Base-by-base conservation (phyloP, 1,284 basidiomycete genomes). In the Abortiporus biennis region DNA sequence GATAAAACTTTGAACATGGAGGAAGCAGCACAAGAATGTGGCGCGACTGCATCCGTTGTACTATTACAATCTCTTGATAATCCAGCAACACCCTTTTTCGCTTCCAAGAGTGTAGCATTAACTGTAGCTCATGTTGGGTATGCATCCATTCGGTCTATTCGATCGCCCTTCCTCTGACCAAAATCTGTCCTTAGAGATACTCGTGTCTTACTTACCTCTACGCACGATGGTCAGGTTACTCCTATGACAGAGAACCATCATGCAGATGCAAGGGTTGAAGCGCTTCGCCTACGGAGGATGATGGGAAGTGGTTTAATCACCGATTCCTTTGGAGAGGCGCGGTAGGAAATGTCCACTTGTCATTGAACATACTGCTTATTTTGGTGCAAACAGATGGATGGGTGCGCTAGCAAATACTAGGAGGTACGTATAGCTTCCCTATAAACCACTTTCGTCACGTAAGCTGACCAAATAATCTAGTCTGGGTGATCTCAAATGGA, bases 61-160 rank as follows among this genome's bases (percentile, higher is more conserved):
- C 72, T 98, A 32, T 67, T 98, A 13, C 93, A 98, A 53, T 87
- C 90, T 27, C 69, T 98, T 9, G 80, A 88, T 54, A 72, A 78
- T 8, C 81, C 82, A 3, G 70, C 80, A 20, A 67, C 70, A 2
- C 85, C 91, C 0, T 94, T 92, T 65, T 94, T 89, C 59, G 69
- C 80, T 8, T 76, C 91, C 1, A 56, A 82, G 45, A 72, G 66
- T 48, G 56, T 93, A 17, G 76, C 80, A 5, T 63, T 94, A 40
- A 94, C 91, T 0, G 80, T 96, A n/a, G 92, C 90, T 4, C 95
- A 99, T 61, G 85, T 85, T 52, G 93, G 93, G 91, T 91, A 51
- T 53, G 76, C 63, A 32, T 31, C 3, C 15, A 4, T 27, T 43
- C 5, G 34, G 35, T 33, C 33, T 20, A 23, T 42, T 19, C 38